A percentile compares a stretch with the other conserved stretches of the same genome.
Conservation (phyloP, 164 flowering plant species). For the Malania oleifera region DNA sequence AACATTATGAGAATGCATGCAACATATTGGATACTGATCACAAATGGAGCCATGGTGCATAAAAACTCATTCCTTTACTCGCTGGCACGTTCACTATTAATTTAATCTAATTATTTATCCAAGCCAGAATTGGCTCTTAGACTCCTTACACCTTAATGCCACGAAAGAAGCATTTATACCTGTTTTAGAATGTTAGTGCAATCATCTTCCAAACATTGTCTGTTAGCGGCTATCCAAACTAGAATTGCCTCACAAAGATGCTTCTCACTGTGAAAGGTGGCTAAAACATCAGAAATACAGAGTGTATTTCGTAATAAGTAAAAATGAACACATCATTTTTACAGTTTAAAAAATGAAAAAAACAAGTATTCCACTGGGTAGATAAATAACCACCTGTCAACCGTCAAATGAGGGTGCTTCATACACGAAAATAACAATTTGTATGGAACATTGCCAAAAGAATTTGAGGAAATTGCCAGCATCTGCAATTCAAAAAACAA, state of each 20-base stretch:
- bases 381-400: slow-evolving; percentile 47
- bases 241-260: slow-evolving; percentile 61
- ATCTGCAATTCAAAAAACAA: slow-evolving; percentile 36
- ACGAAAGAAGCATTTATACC: too few relatives aligned
- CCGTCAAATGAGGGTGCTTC: slow-evolving; percentile 52
- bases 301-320: neutral
- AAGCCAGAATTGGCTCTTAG: too few relatives aligned
- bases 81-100: too few relatives aligned
- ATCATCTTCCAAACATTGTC: slow-evolving; percentile 11
- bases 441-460: slow-evolving; percentile 43
- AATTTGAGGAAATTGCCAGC: slow-evolving; percentile 42
- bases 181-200: slow-evolving; percentile 30
- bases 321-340: too few relatives aligned
- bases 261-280: slow-evolving; percentile 52
- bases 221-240: slow-evolving; percentile 43
- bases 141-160: too few relatives aligned
- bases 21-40: too few relatives aligned
- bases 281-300: slow-evolving; percentile 7
- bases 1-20: too few relatives aligned
- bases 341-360: too few relatives aligned
- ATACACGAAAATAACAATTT: slow-evolving; percentile 36
- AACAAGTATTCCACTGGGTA: slow-evolving; percentile 1
- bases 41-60: too few relatives aligned
- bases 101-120: too few relatives aligned
- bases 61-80: too few relatives aligned